Evolutionary conservation across 192 early-diverging fungal genomes (phyloP).

Genomic region (Obelidium mucronatum): DNA sequence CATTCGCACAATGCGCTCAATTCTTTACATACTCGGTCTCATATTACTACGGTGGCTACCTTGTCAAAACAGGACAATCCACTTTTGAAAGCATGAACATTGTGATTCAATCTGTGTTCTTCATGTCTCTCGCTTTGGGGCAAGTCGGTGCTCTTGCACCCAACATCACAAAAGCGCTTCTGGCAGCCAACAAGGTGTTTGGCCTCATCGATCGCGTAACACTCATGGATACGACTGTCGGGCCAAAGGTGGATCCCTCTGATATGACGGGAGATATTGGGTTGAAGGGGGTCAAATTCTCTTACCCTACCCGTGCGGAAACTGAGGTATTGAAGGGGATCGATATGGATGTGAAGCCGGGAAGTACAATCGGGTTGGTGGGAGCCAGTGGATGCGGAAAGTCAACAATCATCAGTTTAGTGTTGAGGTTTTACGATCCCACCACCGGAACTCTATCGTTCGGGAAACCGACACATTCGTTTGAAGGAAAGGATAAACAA

Average conservation of each 20-base stretch:
- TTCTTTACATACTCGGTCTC: conserved; percentile 75
- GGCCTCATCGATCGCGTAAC: conserved; percentile 47
- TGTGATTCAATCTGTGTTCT: conserved; percentile 51
- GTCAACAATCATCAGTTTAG: conserved; percentile 53
- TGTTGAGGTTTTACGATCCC: conserved; percentile 82
- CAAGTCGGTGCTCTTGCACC: conserved; percentile 53
- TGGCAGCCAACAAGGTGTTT: conserved; percentile 52
- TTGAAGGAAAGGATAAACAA: conserved; percentile 65
- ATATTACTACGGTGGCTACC: conserved; percentile 55
- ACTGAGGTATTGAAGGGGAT: conserved; percentile 60
- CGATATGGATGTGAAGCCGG: conserved; percentile 63
- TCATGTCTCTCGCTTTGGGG: conserved; percentile 50
- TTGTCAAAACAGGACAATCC: conserved; percentile 47
- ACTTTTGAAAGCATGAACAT: conserved; percentile 58
- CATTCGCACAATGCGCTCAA: conserved; percentile 75
- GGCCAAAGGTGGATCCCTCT: conserved; percentile 35
- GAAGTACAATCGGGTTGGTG: conserved; percentile 85
- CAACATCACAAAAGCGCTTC: conserved; percentile 54
- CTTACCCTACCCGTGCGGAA: conserved; percentile 80
- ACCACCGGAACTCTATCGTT: conserved; percentile 62
- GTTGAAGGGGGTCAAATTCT: conserved; percentile 45
- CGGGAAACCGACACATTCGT: conserved; percentile 69
- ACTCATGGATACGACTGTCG: conserved; percentile 51
- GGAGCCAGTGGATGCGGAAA: conserved; percentile 88
- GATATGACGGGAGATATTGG: conserved; percentile 45